Evolutionary conservation across 2,329 filamentous ascomycete genomes (phyloP), one percentile per base, ranked within the genome.

Genomic region (Passalora sequoiae): DNA sequence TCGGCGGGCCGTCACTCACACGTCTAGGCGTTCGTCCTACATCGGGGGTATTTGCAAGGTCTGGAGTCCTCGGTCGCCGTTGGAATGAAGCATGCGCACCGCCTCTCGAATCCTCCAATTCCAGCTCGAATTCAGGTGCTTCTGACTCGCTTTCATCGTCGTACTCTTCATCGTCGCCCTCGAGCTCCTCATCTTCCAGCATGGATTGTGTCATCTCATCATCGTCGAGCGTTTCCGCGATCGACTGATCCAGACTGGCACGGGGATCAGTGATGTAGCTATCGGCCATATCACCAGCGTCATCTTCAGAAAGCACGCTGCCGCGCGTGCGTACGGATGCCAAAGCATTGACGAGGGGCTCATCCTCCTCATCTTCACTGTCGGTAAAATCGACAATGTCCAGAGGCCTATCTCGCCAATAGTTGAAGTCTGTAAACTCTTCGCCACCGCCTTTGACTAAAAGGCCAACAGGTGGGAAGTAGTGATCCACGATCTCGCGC

Each of bases 401-500:
- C 12, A 91, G 75, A 2, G 89, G 87, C 36, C 77, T 76, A 50
- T 94, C 85, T 50, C 94, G 78, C 92, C 92, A 98, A 69, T 94
- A 98, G 44, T 82, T 91, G 67, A 98, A 98, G 63, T 98, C 92
- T 0, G 92, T 98, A 60, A 86, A 98, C 44, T 94, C 85, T 63
- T 97, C 92, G 9, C 89, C 91, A 15, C 89, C 91, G 32, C 86
- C 85, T 58, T 86, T 88, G 13, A 96, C 83, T 21, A 98, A 74
- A 19, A 89, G 82, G 51, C 83, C 87, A 9, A 94, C 83, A 1
- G 94, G 88, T 5, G 92, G 92, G 66, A 98, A 98, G 70, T 95
- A 97, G 66, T 98, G 92, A 63, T 98, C 92, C 5, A 98, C 87
- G 46, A 98, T 83, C 65, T 98, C 94, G 47, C 87, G 84, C 82